Evolutionary conservation across 495 filamentous ascomycete species (phyloP).

Genomic region (Aspergillus campestris): DNA sequence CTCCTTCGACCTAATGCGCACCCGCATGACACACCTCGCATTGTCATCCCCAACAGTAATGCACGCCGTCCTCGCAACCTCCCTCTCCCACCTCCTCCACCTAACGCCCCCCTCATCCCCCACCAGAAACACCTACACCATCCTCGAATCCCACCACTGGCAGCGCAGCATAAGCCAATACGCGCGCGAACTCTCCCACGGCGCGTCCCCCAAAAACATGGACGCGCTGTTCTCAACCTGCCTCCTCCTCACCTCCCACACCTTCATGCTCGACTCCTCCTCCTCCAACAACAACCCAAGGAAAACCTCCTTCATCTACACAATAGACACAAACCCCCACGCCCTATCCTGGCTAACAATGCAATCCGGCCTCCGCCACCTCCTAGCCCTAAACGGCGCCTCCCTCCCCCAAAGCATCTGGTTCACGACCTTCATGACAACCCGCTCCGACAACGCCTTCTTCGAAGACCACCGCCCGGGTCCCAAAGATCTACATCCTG

Average conservation of each 20-base stretch:
- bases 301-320: slow-evolving; percentile 33
- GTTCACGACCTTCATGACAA: slow-evolving; percentile 26
- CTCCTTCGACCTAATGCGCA: slow-evolving; percentile 19
- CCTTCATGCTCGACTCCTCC: slow-evolving; percentile 23
- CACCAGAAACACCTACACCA: slow-evolving; percentile 19
- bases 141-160: slow-evolving; percentile 37
- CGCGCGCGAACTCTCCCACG: slow-evolving; percentile 19
- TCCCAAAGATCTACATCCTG: slow-evolving; percentile 24
- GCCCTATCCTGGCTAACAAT: slow-evolving; percentile 36
- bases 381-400: slow-evolving; percentile 23
- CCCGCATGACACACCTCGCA: slow-evolving; percentile 29
- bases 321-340: slow-evolving; percentile 12
- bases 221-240: slow-evolving; percentile 39
- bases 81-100: slow-evolving; percentile 33
- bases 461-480: slow-evolving; percentile 27
- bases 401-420: slow-evolving; percentile 34
- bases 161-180: slow-evolving; percentile 34
- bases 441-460: slow-evolving; percentile 12
- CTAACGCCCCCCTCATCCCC: slow-evolving; percentile 19
- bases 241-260: slow-evolving; percentile 30
- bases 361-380: slow-evolving; percentile 31
- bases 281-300: slow-evolving; percentile 18
- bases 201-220: slow-evolving; percentile 27
- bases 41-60: slow-evolving; percentile 40
- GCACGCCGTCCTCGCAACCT: slow-evolving; percentile 36